phyloP scores from a whole-genome alignment of 768 basidiomycete species.

The Hygrocybe punicea region DNA sequence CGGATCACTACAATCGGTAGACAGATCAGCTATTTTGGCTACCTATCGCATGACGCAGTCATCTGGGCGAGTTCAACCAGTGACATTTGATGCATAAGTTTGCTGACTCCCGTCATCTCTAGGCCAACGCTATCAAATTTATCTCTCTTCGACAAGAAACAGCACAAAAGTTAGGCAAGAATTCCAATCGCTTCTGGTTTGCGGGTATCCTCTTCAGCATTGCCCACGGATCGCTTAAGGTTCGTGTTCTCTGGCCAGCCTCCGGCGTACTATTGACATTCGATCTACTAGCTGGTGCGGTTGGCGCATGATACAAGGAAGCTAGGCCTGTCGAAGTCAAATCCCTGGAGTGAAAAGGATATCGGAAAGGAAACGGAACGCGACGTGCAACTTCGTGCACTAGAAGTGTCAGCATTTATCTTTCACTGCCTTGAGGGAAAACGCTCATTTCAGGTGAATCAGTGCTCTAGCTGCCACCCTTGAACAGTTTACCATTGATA shows the following conservation, averaged over 20 bases:
- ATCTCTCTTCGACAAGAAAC: conserved; percentile 58
- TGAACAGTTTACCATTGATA: conserved; percentile 80
- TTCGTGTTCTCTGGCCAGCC: conserved; percentile 20
- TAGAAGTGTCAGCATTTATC: conserved; percentile 47
- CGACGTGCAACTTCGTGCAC: conserved; percentile 57
- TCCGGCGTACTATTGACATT: background rate
- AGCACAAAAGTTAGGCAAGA: conserved; percentile 55
- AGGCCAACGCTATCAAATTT: conserved; percentile 70
- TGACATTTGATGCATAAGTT: background rate
- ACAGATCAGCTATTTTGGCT: conserved; percentile 87
- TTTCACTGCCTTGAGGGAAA: background rate
- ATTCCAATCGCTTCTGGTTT: conserved; percentile 83
- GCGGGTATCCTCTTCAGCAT: conserved; percentile 82
- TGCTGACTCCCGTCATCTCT: background rate
- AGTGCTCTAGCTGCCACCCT: conserved; percentile 65
- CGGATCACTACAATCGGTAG: conserved; percentile 75
- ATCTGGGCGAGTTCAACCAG: conserved; percentile 66
- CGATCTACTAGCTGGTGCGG: conserved; percentile 49
- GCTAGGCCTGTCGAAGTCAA: conserved; percentile 42
- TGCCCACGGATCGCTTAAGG: conserved; percentile 66
- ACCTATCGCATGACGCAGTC: conserved; percentile 76
- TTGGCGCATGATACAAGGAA: conserved; percentile 58
- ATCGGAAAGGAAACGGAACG: conserved; percentile 60
- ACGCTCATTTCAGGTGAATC: conserved; percentile 12
- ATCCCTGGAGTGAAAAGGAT: conserved; percentile 58